Evolutionary conservation across 2,329 filamentous ascomycete genomes (phyloP).

Genomic region (Fusarium vanettenii): DNA sequence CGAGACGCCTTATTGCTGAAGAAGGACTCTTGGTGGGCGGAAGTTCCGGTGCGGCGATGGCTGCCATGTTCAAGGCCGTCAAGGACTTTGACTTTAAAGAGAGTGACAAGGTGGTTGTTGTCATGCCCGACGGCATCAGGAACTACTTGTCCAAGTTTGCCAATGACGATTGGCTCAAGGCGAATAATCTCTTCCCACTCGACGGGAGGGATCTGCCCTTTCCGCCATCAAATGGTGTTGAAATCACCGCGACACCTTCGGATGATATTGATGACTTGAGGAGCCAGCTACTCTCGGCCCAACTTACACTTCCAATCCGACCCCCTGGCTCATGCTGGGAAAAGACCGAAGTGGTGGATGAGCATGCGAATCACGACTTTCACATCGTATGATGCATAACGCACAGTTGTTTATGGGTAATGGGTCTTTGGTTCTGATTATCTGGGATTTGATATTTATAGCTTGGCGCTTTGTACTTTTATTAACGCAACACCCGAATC

Average conservation of each 20-base stretch:
- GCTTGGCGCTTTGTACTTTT: not conserved
- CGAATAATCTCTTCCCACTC: constrained; percentile 64
- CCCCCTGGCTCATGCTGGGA: not conserved
- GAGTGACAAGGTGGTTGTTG: constrained; percentile 87
- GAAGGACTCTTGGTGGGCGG: constrained; percentile 93
- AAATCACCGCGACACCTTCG: not conserved
- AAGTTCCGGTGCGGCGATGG: constrained; percentile 90
- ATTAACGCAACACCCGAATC: not conserved
- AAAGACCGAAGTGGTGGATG: not conserved
- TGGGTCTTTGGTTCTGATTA: not conserved
- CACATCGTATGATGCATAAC: not conserved
- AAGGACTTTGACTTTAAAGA: constrained; percentile 79
- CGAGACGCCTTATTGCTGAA: constrained; percentile 87
- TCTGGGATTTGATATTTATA: not conserved
- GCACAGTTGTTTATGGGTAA: not conserved
- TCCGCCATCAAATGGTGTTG: not conserved
- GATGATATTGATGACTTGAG: not conserved
- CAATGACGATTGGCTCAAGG: constrained; percentile 97
- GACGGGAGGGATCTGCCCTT: not conserved
- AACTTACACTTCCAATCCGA: not conserved
- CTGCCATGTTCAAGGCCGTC: constrained; percentile 78
- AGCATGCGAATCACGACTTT: not conserved
- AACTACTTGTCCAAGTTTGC: constrained; percentile 98
- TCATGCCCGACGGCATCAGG: constrained; percentile 93
- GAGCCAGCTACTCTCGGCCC: not conserved